Evolutionary conservation across 768 basidiomycete species (phyloP), one percentile per base, ranked within the genome.

Genomic region (Termitomyces sp.): DNA sequence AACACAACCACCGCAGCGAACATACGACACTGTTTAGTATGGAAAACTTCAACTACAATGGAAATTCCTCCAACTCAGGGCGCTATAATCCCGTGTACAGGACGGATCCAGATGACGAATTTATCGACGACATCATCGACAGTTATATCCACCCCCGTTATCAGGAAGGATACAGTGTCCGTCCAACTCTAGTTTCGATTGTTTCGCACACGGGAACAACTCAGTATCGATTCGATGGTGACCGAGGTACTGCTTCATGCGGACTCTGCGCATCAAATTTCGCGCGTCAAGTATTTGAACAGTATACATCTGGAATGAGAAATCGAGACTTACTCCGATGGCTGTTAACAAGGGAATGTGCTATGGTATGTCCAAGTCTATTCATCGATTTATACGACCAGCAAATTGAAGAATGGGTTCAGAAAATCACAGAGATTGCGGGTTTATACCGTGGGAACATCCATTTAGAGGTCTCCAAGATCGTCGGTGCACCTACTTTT

Each of bases 261-360:
- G 56, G 47, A 47, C 47, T 57, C 13, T 39, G 27, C 5, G 47
- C 56, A 41, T 39, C 56, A 30, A 57, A 57, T 49, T 57, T 57
- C n/a, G 45, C 16, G 2, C 47, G 46, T 5, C 11, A 15, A 16
- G 47, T 39, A n/a, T 57, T 57, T 5, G 31, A 41, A 8, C 11
- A 13, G 37, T 41, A 57, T 3, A 4, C 8, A 31, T 39, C 33
- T 15, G 20, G 36, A 41, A 20, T 8, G 33, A 31, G 16, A 13
- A 22, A 34, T 37, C 6, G 4, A 4, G 36, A 30, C 4, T 31
- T 57, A 0, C 5, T 57, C 27, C 9, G 9, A n/a, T 49, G 37
- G 47, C 22, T 49, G 27, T 20, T 41, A n/a, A 27, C 56, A 20
- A 39, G 16, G 9, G 12, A 37, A 0, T 57, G 24, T 27, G 16